Conservation (phyloP, 257 asterid genomes). For the Solanum appendiculatum region DNA sequence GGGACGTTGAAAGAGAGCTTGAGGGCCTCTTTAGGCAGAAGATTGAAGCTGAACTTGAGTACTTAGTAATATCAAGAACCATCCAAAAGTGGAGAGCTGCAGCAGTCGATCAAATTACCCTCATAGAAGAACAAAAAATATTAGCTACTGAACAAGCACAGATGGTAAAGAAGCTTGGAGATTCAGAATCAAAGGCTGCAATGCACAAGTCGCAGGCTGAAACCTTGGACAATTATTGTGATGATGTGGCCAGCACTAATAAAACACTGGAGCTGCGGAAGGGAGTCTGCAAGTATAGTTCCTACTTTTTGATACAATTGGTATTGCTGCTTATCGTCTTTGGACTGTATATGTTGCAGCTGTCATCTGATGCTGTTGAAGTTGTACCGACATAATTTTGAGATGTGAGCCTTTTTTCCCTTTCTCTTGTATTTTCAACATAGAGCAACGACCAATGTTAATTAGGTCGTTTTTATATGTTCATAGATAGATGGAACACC, state of each 20-base stretch:
- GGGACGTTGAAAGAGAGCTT: slow-evolving; percentile 26
- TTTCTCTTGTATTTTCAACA: not conserved
- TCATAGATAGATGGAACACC: not conserved
- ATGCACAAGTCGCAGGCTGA: slow-evolving; percentile 27
- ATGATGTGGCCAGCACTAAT: slow-evolving; percentile 19
- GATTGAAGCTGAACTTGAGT: slow-evolving; percentile 69
- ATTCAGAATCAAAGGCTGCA: slow-evolving; percentile 35
- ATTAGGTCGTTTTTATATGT: not conserved
- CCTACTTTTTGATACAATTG: slow-evolving; percentile 41
- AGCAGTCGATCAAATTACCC: slow-evolving; percentile 31
- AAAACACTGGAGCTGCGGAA: slow-evolving; percentile 36
- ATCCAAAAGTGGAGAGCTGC: slow-evolving; percentile 21
- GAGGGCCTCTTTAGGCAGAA: slow-evolving; percentile 56
- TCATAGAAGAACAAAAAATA: slow-evolving; percentile 37
- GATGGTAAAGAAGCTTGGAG: slow-evolving; percentile 32
- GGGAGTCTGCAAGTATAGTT: slow-evolving; percentile 37
- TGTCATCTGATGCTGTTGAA: slow-evolving; percentile 19
- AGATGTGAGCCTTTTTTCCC: not conserved
- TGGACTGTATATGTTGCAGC: slow-evolving; percentile 19
- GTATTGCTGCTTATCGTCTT: slow-evolving; percentile 27
- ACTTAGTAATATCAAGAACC: slow-evolving; percentile 13
- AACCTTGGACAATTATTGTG: slow-evolving; percentile 30
- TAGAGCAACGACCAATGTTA: not conserved
- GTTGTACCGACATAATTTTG: slow-evolving; percentile 65
- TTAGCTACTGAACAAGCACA: slow-evolving; percentile 34